phyloP scores from a whole-genome alignment of 2,329 filamentous ascomycete species.

The Tolypocladium ovalisporum region DNA sequence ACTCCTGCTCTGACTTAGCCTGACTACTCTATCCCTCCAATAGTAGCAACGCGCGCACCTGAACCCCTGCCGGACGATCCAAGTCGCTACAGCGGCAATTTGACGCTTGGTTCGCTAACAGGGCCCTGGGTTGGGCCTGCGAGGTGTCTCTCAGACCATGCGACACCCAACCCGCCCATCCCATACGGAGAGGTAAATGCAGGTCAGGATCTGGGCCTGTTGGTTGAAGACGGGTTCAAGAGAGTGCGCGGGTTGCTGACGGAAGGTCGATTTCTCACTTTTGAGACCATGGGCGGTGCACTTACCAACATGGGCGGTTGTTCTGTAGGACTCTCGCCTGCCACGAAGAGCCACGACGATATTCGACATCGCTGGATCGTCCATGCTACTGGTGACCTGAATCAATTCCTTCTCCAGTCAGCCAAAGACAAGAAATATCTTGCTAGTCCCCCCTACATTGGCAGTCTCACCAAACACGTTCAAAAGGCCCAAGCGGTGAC shows the following conservation, averaged over 20 bases:
- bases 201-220: constrained; percentile 82
- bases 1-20: constrained; percentile 2
- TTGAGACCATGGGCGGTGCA: constrained; percentile 30
- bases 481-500: constrained; percentile 4
- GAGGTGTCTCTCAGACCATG: constrained; percentile 6
- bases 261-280: constrained; percentile 41
- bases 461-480: constrained; percentile 4
- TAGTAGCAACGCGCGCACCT: constrained; percentile 1
- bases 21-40: constrained; percentile 3
- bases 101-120: constrained; percentile 8
- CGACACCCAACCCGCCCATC: constrained; percentile 2
- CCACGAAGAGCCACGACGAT: constrained; percentile 20
- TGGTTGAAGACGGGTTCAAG: constrained; percentile 41
- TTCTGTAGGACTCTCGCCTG: constrained; percentile 4
- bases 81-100: constrained; percentile 4
- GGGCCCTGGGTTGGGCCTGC: constrained; percentile 9
- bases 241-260: constrained; percentile 37
- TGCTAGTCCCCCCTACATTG: constrained; percentile 29
- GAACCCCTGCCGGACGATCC: constrained; percentile 1
- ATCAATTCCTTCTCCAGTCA: constrained; percentile 12
- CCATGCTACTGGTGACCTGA: constrained; percentile 21
- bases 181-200: constrained; percentile 23
- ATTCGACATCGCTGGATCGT: constrained; percentile 37
- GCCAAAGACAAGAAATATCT: constrained; percentile 14
- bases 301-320: constrained; percentile 20